Base-by-base conservation (phyloP, 1,284 basidiomycete species). In the Ustilago shanxiensis region DNA sequence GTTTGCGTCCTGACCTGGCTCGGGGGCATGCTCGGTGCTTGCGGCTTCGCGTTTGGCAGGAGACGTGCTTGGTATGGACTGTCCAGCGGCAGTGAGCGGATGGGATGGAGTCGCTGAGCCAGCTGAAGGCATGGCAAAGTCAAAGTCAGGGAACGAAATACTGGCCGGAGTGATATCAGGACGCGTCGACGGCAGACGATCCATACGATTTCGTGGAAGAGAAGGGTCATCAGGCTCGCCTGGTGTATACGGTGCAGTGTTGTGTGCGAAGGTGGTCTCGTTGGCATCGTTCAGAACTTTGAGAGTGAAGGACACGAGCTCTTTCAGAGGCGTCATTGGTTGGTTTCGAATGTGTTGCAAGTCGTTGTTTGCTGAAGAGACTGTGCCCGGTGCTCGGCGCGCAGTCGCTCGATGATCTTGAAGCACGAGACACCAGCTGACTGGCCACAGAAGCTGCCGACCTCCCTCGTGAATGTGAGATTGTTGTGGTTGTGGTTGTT, bases 261-360 rank as follows among this genome's bases (percentile, higher is more conserved):
- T 49, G 29, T 65, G 64, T 11, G 60, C 50, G 26, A 53, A 33
- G 11, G 61, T 33, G 14, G 60, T 57, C 49, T 72, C 70, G 37
- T 72, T 72, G 51, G 68, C 68, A 20, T 76, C 73, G 41, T 62
- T 67, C 45, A 76, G 68, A 16, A 72, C 65, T 44, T 68, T 67
- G 49, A 76, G 61, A 5, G 73, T 65, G 65, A 76, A 76, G 3
- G 73, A 64, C 49, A 63, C 73, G 14, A 76, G 58, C 51, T 76
- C 73, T 49, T 76, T 76, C 54, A 76, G 68, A 13, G 73, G 73
- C 3, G 68, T 76, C 51, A 65, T 57, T 29, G 71, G 61, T 22
- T 73, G 65, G 26, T 54, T 59, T 24, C 49, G 61, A 33, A 64
- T 57, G 47, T 26, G 60, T 18, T 65, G 54, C 13, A 73, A 61